Base-by-base conservation (phyloP, 2,329 filamentous ascomycete species). In the Botryosphaeria dothidea region DNA sequence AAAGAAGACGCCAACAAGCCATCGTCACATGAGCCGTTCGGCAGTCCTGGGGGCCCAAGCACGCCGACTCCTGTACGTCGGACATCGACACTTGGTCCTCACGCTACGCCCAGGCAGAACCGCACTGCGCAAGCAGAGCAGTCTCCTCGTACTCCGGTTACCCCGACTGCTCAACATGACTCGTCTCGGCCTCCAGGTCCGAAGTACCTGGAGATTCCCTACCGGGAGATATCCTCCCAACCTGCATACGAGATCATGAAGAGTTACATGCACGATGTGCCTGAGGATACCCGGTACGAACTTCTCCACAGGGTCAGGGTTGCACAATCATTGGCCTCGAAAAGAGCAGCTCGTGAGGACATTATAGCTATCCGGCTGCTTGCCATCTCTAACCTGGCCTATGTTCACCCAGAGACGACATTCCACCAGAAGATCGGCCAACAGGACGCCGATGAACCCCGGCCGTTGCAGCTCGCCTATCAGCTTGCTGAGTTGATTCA, bases 401-500 rank as follows among this genome's bases (percentile, higher is more conserved):
- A 96, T 74, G 92, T 98, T 63, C 90, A 96, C 70, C 84, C 85
- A 2, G 96, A 99, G 72, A 80, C 85, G 3, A 86, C 88, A n/a
- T 97, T 99, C 71, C 84, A 93, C 49, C 90, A 94, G 68, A 94
- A 92, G 76, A 86, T 97, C 46, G 84, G 97, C 60, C 91, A 92
- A 68, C 90, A 93, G 70, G 96, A 99, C 73, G 87, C 88, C 41
- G 94, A 98, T 72, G 92, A 97, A 76, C 93, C 93, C 2, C 89
- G 93, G 66, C 88, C 92, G 60, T 90, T 93, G 68, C 95, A 99
- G 77, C 84, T 99, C 25, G 90, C 92, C 3, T 96, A 96, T 72
- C 96, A 99, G 77, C 86, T 99, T 41, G 92, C 92, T 19, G 94
- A 98, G 75, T 82, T 99, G 65, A 90, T 98, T 23, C 93, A 96